A percentile compares a stretch with the other conserved stretches of the same genome.
phyloP scores from a whole-genome alignment of 2,329 filamentous ascomycete species.

The Cladophialophora immunda region DNA sequence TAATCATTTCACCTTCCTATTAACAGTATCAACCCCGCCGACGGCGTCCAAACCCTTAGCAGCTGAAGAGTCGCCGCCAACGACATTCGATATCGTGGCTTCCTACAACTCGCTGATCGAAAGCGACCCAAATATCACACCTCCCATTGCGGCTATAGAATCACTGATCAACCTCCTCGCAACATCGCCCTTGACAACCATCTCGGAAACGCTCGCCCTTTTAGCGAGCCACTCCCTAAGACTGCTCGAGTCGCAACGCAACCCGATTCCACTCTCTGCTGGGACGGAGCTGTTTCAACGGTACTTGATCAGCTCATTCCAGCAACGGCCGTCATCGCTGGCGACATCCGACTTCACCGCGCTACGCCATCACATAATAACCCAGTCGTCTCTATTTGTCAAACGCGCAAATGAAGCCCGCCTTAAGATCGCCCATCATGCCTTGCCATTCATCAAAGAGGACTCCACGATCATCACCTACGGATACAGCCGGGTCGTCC shows the following conservation, averaged over 20 bases:
- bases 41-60: constrained; percentile 20
- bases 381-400: constrained; percentile 87
- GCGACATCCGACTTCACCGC: constrained; percentile 76
- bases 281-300: constrained; percentile 96
- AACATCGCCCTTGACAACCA: constrained; percentile 80
- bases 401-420: constrained; percentile 78
- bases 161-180: constrained; percentile 86
- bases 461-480: constrained; percentile 87
- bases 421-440: constrained; percentile 81
- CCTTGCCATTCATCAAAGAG: constrained; percentile 79
- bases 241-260: constrained; percentile 80
- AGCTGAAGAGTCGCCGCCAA: constrained; percentile 27
- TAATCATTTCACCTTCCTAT: constrained; percentile 7
- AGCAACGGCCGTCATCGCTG: constrained; percentile 59
- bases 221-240: constrained; percentile 78
- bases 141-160: constrained; percentile 94
- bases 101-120: constrained; percentile 71
- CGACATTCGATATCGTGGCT: constrained; percentile 63
- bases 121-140: constrained; percentile 84
- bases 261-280: constrained; percentile 90
- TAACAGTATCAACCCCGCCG: constrained; percentile 25
- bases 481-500: constrained; percentile 85
- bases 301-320: constrained; percentile 81
- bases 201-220: constrained; percentile 91
- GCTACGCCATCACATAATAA: constrained; percentile 82